A percentile compares a stretch with the other conserved stretches of the same genome.
These are phyloP conservation scores for Syncephalastrum sp. DNA, from an alignment of 371 early-diverging fungal genomes.

Conservation along the genomic window DNA sequence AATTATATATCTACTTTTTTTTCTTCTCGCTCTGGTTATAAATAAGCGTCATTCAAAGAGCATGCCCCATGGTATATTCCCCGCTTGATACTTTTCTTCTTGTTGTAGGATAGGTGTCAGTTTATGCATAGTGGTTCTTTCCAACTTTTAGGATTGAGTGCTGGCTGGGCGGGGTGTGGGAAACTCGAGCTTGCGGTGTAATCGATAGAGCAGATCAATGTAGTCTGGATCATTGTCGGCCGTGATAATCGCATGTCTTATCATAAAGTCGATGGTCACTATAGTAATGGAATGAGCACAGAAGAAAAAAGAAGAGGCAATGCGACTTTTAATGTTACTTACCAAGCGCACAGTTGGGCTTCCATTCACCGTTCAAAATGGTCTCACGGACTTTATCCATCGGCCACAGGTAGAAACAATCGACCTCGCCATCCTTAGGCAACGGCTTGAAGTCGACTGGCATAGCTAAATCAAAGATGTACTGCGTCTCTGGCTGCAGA, in stretches of 20 bases:
- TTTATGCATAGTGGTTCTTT: too few species aligned
- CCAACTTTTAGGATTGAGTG: too few species aligned
- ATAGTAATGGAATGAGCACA: conserved; percentile 1
- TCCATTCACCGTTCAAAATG: conserved; percentile 72
- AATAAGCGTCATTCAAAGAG: too few species aligned
- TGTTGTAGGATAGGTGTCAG: too few species aligned
- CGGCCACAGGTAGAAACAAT: conserved; percentile 74
- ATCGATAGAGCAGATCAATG: conserved; percentile 61
- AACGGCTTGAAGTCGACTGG: conserved; percentile 61
- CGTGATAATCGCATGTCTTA: conserved; percentile 72
- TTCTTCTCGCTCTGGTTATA: too few species aligned
- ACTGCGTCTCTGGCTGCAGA: conserved; percentile 74
- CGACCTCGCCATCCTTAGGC: conserved; percentile 90
- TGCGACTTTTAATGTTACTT: neutral
- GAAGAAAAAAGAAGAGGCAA: neutral
- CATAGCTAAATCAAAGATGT: conserved; percentile 81
- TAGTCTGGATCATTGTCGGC: conserved; percentile 84
- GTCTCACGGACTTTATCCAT: conserved; percentile 63
- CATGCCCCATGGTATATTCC: too few species aligned
- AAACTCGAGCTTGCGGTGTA: conserved; percentile 68
- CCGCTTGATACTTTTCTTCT: too few species aligned
- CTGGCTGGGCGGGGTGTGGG: conserved; percentile 53
- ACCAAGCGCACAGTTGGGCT: conserved; percentile 82
- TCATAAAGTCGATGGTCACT: conserved; percentile 83
- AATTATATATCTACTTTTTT: neutral